Evolutionary conservation across 169 alveolate genomes (phyloP).

Genomic region (Cryptosporidium bovis): DNA sequence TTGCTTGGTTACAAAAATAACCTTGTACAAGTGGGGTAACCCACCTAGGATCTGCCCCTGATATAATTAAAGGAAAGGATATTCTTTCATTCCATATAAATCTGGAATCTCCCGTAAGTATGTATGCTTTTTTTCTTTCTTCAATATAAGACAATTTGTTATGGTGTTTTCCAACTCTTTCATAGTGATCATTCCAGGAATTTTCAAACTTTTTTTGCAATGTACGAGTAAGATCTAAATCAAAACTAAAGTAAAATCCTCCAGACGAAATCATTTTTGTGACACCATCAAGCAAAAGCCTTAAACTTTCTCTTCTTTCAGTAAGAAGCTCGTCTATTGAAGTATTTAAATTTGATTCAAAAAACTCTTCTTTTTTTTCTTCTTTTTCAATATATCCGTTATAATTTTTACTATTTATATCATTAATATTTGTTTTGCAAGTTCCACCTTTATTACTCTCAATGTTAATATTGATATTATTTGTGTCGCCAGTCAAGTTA

Average conservation of each 20-base stretch:
- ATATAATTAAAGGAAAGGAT: slow-evolving; percentile 33
- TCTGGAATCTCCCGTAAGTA: slow-evolving; percentile 49
- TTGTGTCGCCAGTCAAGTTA: neutral
- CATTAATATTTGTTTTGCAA: neutral
- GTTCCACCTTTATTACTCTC: neutral
- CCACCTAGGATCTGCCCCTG: slow-evolving; percentile 80
- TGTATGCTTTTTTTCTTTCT: slow-evolving; percentile 31
- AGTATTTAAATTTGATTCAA: neutral
- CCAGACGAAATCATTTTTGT: slow-evolving; percentile 69
- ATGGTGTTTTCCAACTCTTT: slow-evolving; percentile 31
- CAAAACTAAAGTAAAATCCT: slow-evolving; percentile 71
- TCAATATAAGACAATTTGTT: neutral
- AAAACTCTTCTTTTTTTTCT: neutral
- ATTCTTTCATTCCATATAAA: slow-evolving; percentile 64
- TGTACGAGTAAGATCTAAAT: slow-evolving; percentile 44
- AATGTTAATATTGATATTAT: neutral
- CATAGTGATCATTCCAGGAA: slow-evolving; percentile 14
- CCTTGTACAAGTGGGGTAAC: slow-evolving; percentile 84
- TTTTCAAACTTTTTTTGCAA: slow-evolving; percentile 55
- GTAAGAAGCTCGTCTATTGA: slow-evolving; percentile 43
- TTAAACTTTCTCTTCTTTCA: slow-evolving; percentile 23
- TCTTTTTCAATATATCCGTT: neutral
- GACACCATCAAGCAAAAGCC: slow-evolving; percentile 54
- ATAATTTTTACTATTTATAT: neutral
- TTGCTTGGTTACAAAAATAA: slow-evolving; percentile 74